A percentile compares a stretch with the other conserved stretches of the same genome.
Evolutionary conservation across 805 yeast genomes (phyloP).

Genomic region (Maudiozyma saulgeensis): DNA sequence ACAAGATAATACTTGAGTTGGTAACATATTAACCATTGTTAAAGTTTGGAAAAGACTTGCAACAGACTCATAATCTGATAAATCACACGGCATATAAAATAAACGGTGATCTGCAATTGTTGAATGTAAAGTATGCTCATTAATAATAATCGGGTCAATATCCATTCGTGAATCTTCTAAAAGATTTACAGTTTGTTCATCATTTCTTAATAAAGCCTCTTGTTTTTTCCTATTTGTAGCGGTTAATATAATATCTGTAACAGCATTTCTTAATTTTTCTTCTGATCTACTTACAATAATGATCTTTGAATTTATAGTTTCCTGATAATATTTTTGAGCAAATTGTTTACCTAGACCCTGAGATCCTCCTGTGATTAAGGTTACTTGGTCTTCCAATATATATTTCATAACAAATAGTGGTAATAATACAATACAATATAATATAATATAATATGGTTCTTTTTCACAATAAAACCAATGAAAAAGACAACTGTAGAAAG

Average conservation of each 20-base stretch:
- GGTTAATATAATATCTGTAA: slow-evolving; percentile 30
- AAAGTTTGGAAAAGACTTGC: slow-evolving; percentile 21
- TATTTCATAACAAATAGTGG: slow-evolving; percentile 9
- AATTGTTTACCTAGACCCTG: slow-evolving; percentile 86
- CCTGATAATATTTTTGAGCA: slow-evolving; percentile 44
- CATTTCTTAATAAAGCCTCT: neutral
- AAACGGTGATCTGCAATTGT: slow-evolving; percentile 22
- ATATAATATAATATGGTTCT: neutral
- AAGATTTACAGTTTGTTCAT: slow-evolving; percentile 7
- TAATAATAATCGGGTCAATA: slow-evolving; percentile 1
- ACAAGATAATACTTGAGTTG: slow-evolving; percentile 73
- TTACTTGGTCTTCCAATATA: slow-evolving; percentile 40
- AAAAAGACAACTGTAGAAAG: too few relatives aligned
- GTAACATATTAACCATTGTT: slow-evolving; percentile 30
- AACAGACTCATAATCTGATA: slow-evolving; percentile 45
- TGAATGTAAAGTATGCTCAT: neutral
- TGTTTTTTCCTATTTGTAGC: neutral
- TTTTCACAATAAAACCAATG: too few relatives aligned
- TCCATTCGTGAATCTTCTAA: neutral
- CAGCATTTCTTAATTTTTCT: slow-evolving; percentile 43
- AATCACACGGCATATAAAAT: slow-evolving; percentile 52
- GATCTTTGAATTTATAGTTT: slow-evolving; percentile 48
- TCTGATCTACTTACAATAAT: slow-evolving; percentile 72
- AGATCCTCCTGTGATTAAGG: slow-evolving; percentile 84
- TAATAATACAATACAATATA: too few relatives aligned